Percentiles rank a stretch among this genome's conserved stretches.
phyloP scores from a whole-genome alignment of 139 green algal genomes.

The Tetradesmus obliquus region DNA sequence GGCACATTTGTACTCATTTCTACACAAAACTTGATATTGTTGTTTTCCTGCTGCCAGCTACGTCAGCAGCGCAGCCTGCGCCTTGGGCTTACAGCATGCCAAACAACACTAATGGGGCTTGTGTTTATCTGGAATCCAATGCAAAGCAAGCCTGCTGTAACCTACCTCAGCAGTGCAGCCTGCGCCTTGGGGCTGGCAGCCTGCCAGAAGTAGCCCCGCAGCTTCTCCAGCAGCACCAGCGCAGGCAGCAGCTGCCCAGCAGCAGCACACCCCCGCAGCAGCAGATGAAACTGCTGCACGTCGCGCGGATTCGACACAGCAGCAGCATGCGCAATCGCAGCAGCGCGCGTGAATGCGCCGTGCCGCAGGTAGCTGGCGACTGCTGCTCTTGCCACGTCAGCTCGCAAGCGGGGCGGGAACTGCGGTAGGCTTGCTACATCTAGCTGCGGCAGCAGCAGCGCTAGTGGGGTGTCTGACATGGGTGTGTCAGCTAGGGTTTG shows the following conservation, averaged over 20 bases:
- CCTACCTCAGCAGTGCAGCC: constrained; percentile 20
- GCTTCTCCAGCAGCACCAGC: not conserved
- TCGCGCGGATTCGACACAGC: not conserved
- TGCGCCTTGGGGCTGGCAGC: not conserved
- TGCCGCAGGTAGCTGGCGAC: constrained; percentile 2
- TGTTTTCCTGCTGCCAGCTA: not conserved
- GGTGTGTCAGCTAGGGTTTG: not conserved
- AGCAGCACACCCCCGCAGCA: constrained; percentile 11
- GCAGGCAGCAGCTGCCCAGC: constrained; percentile 16
- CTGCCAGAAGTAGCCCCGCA: constrained; percentile 14
- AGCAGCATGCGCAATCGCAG: constrained; percentile 35
- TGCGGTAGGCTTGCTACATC: not conserved
- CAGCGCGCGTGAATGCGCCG: not conserved
- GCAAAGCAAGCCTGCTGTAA: too few relatives aligned
- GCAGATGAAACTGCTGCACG: constrained; percentile 31
- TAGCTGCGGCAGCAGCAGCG: constrained; percentile 14
- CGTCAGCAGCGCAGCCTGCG: constrained; percentile 14
- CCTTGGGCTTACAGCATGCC: not conserved
- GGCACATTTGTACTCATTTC: too few relatives aligned
- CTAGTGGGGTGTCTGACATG: not conserved
- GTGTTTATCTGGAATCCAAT: not conserved
- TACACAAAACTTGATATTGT: too few relatives aligned
- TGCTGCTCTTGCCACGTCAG: constrained; percentile 23
- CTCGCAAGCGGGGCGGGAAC: not conserved
- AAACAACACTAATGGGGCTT: not conserved